These are phyloP conservation scores for Hyaloperonospora arabidopsidis DNA, from an alignment of 352 stramenopile genomes.

Conservation along the genomic window DNA sequence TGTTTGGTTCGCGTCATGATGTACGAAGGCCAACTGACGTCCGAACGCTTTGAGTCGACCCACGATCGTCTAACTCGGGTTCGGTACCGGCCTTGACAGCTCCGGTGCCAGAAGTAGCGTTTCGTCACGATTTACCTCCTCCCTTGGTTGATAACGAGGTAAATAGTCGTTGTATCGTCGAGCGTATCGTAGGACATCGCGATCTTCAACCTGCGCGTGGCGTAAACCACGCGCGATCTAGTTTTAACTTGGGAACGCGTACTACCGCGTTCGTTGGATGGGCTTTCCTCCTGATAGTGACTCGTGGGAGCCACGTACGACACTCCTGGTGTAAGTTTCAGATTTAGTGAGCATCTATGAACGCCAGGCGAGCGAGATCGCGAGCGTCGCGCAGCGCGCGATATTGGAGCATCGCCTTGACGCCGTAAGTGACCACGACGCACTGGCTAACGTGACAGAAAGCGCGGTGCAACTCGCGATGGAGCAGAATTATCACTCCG, in stretches of 20 bases:
- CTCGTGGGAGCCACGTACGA: background rate
- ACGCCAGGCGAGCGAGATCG: background rate
- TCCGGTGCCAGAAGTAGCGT: no score
- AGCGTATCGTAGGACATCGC: background rate
- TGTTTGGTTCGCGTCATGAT: background rate
- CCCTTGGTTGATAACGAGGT: no score
- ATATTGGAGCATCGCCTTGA: background rate
- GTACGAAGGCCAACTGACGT: background rate
- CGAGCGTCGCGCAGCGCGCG: background rate
- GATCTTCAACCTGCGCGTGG: background rate
- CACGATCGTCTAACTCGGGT: no score
- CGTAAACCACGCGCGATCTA: background rate
- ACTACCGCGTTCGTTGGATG: background rate
- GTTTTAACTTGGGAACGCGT: background rate
- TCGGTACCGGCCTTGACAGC: no score
- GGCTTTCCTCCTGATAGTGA: background rate
- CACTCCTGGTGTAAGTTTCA: background rate
- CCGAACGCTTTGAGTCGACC: background rate
- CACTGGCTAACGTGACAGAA: no score
- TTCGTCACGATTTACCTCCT: no score
- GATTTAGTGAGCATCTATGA: background rate
- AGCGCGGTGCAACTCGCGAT: no score
- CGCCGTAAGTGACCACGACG: background rate
- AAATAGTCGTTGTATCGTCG: no score
- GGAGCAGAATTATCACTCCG: no score